These are phyloP conservation scores for Dacryopinax spathularia DNA, from an alignment of 768 basidiomycete species.

Conservation along the genomic window DNA sequence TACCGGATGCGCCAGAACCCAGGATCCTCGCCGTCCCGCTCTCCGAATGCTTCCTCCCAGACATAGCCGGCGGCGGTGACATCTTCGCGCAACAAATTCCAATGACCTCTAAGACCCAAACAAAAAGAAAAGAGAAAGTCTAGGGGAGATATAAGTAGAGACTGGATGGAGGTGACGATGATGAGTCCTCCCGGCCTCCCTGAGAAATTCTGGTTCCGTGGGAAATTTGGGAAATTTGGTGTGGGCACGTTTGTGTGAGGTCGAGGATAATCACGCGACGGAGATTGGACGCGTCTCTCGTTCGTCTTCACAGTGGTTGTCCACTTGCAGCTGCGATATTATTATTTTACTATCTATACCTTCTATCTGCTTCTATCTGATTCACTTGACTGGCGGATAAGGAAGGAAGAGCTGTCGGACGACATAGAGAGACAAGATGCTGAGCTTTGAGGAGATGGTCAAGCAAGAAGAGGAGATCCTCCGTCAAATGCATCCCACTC, in stretches of 20 bases:
- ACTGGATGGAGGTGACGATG: background rate
- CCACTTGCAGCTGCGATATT: too few species aligned
- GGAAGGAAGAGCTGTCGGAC: too few species aligned
- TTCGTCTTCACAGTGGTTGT: too few species aligned
- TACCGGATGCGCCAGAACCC: slow-evolving; percentile 86
- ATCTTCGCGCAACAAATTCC: slow-evolving; percentile 23
- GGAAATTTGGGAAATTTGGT: background rate
- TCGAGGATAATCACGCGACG: background rate
- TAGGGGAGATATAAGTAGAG: background rate
- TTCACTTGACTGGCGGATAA: too few species aligned
- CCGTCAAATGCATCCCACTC: slow-evolving; percentile 50
- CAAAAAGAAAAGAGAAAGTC: background rate
- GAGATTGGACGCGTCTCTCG: background rate
- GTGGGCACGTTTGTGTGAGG: background rate
- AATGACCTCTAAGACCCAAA: background rate
- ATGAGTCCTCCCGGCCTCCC: background rate
- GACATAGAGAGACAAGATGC: background rate
- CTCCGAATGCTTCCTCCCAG: slow-evolving; percentile 50
- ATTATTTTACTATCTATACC: too few species aligned
- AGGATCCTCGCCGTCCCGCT: slow-evolving; percentile 81
- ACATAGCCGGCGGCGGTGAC: slow-evolving; percentile 35
- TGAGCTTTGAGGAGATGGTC: slow-evolving; percentile 36
- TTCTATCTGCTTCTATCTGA: too few species aligned
- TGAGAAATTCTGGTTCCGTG: background rate
- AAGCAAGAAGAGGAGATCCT: slow-evolving; percentile 58